Percentiles rank a stretch among this genome's conserved stretches.
phyloP scores from a whole-genome alignment of 495 filamentous ascomycete genomes.

The Melanomma pulvis-pyrius region DNA sequence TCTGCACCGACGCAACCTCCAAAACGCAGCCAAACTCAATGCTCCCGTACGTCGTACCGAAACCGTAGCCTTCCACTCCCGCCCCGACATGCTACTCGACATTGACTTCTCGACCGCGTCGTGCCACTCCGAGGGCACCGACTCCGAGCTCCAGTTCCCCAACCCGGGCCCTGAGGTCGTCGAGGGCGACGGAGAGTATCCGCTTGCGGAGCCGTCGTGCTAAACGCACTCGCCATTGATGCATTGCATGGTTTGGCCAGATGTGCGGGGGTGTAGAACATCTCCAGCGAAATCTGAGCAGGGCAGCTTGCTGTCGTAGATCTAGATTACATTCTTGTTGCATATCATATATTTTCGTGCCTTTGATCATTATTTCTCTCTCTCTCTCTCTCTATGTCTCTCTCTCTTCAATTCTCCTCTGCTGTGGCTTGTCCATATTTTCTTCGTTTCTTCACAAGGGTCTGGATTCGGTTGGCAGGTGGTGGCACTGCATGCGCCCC shows the following conservation, averaged over 20 bases:
- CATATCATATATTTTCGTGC: not conserved
- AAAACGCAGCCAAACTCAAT: constrained; percentile 6
- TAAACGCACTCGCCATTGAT: not conserved
- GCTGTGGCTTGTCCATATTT: not conserved
- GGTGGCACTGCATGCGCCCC: not conserved
- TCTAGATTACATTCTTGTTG: not conserved
- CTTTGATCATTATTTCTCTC: not conserved
- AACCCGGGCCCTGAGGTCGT: constrained; percentile 47
- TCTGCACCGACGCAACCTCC: constrained; percentile 16
- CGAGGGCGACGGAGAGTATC: constrained; percentile 43
- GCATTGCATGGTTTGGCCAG: not conserved
- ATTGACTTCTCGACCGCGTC: constrained; percentile 17
- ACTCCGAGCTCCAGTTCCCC: constrained; percentile 44
- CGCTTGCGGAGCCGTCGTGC: constrained; percentile 8
- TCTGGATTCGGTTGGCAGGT: not conserved
- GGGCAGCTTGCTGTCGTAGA: not conserved
- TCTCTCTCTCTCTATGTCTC: too few species aligned
- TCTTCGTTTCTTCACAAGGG: not conserved
- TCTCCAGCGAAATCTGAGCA: not conserved
- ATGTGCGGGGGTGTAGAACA: not conserved
- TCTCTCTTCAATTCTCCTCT: not conserved
- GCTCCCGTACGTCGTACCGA: constrained; percentile 9
- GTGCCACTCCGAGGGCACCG: constrained; percentile 10
- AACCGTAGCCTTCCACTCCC: constrained; percentile 11
- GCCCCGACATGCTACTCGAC: constrained; percentile 24